Base-by-base conservation (phyloP, 2,329 filamentous ascomycete species). In the Orbilia oligospora region DNA sequence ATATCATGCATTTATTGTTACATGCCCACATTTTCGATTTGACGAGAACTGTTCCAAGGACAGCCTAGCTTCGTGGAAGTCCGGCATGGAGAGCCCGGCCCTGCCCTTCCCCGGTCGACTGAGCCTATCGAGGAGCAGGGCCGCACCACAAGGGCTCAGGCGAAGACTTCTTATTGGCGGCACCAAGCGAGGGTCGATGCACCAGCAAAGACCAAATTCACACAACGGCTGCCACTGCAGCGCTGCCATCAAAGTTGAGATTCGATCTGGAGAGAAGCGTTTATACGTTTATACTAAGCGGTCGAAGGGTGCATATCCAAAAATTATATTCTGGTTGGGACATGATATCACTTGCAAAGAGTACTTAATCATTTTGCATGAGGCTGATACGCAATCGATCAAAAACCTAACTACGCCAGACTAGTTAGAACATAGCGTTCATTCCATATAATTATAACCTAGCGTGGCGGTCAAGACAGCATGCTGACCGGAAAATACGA, bases 171-270 rank as follows among this genome's bases (percentile, higher is more conserved):
- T 66, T 27, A 76, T 76, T 76, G 72, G 72, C 58, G 48, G 16
- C 24, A 24, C 22, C 65, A 76, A 76, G 66, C 72, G 72, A 76
- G 48, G 20, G 49, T 36, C 27, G 46, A 70, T 76, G 71, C 71
- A 76, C 64, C 44, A 70, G 48, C 33, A 56, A 24, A 46, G 33
- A n/a, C 30, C 46, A 36, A 44, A 66, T 48, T 66, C 72, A 76
- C 64, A 55, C 72, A 76, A 76, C 72, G 66, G 72, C 56, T 48
- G 48, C 65, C 66, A n/a, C n/a, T n/a, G n/a, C n/a, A n/a, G n/a
- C n/a, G 66, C 66, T 58, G 66, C 72, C 66, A 71, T 71, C 72
- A 71, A 66, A 76, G 66, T n/a, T n/a, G n/a, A n/a, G n/a, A n/a
- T n/a, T n/a, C n/a, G n/a, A n/a, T n/a, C n/a, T n/a, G n/a, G 61